Base-by-base conservation (phyloP, 2,329 filamentous ascomycete species). In the Nectriaceae sp. region DNA sequence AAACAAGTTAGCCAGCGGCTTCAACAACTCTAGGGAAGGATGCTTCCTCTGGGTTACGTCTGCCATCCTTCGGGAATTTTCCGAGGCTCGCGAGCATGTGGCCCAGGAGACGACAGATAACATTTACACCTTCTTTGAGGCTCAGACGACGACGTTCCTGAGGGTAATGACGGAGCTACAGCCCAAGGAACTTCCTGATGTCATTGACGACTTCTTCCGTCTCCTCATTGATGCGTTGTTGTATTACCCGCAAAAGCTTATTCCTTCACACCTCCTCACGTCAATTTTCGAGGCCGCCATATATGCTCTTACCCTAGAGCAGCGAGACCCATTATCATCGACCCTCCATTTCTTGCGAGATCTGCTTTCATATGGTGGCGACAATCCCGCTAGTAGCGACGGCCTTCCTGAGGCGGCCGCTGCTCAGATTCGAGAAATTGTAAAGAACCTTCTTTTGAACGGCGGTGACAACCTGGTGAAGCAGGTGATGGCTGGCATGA, bases 41-140 rank as follows among this genome's bases (percentile, higher is more conserved):
- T 97, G 93, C 68, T 99, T 99, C 78, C 78, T 99, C n/a, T 99
- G 94, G 94, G 93, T 94, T 1, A 97, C 93, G 2, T 89, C 92
- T 56, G 90, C 93, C 8, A 95, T 99, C 54, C 81, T 99, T 22
- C 88, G 94, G 50, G 94, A 99, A 68, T 99, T 97, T 65, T 94
- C 90, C 0, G 90, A 96, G 60, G 91, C 93, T 36, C 84, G 89
- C 36, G 91, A 96, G 59, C 84, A 89, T 52, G 89, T 97, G 18
- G 87, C 93, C 46, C 80, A 86, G 42, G 76, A 81, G n/a, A 95
- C 90, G 5, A 89, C 89, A 15, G 85, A 90, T 46, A 88, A 88
- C 55, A 95, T 99, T 47, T 99, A 95, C 72, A 82, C 83, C 49
- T 99, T 99, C 73, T 97, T 96, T 65, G 91, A 97, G 69, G 87